These are phyloP conservation scores for Leucocoprinus leucothites DNA, from an alignment of 768 basidiomycete species.

Conservation along the genomic window DNA sequence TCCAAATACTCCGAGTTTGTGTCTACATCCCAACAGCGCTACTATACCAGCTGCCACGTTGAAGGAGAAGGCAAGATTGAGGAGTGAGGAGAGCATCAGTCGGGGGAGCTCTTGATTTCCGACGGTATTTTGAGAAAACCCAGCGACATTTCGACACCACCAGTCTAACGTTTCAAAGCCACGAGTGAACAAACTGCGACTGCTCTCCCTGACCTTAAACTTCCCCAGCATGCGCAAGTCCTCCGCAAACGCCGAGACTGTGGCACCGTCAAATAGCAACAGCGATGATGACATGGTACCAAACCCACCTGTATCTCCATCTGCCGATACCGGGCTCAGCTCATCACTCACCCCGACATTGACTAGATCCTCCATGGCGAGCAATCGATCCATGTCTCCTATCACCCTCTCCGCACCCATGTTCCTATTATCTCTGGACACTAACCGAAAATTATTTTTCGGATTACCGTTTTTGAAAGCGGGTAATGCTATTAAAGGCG, in stretches of 20 bases:
- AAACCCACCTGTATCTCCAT: not conserved
- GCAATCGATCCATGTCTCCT: not conserved
- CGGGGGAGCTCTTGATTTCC: not conserved
- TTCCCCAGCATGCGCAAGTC: not conserved
- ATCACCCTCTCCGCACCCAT: not conserved
- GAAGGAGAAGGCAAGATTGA: not conserved
- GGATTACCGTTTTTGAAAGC: conserved; percentile 28
- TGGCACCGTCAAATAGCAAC: not conserved
- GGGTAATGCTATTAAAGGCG: conserved; percentile 21
- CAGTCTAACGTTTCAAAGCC: too few relatives aligned
- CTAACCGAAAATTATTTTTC: conserved; percentile 23
- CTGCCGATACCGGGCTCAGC: not conserved
- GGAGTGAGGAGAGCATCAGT: not conserved
- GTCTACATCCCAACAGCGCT: conserved; percentile 15
- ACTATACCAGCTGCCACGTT: conserved; percentile 2
- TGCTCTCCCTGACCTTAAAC: not conserved
- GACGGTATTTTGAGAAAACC: too few relatives aligned
- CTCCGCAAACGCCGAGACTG: too few relatives aligned
- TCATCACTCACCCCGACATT: not conserved
- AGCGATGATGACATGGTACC: not conserved
- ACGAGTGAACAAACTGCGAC: not conserved
- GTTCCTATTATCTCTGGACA: not conserved
- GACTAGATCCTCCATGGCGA: not conserved
- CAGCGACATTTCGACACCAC: too few relatives aligned
- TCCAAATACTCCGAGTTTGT: conserved; percentile 28